Base-by-base conservation (phyloP, 1,139 yeast species). In the Suhomyces yuchorum region DNA sequence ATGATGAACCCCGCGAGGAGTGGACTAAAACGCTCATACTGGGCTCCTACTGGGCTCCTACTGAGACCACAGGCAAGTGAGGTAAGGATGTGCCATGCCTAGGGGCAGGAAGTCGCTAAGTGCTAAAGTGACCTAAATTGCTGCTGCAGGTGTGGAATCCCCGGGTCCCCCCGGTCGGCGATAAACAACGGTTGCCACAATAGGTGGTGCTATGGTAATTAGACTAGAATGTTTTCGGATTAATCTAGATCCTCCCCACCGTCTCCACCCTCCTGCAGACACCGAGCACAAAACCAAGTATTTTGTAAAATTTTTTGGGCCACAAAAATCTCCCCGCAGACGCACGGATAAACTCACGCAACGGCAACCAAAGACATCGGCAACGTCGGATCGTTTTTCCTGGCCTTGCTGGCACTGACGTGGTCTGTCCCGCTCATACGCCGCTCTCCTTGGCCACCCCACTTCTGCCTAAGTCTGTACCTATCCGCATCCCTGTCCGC, bases 211-310 rank as follows among this genome's bases (percentile, higher is more conserved):
- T 14, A 30, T 4, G 6, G 11, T 7, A 14, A 14, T n/a, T 30
- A 3, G 30, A 9, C 23, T 30, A 7, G 34, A n/a, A n/a, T n/a
- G n/a, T n/a, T n/a, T 32, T 20, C 39, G 39, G 39, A 37, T 22
- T 20, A 37, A 37, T 37, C 39, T 37, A 37, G 39, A 37, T 37
- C 39, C 30, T 37, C 39, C 39, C 30, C 28, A 17, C 19, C n/a
- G 39, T 14, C 24, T 37, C 30, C 17, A 17, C 39, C 14, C 19
- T 9, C 11, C 39, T 37, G 30, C 37, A 35, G 38, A 19, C 26
- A 35, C 38, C 11, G 38, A 11, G 26, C 38, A 35, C 38, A 35
- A 35, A 35, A 35, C 26, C 6, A n/a, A 34, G 18, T 19, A 12
- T 19, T 35, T n/a, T 14, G 14, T 15, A 12, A 14, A 14, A 34